Evolutionary conservation across 495 filamentous ascomycete species (phyloP), one percentile per base, ranked within the genome.

Genomic region (Hapsidospora chrysogenum): DNA sequence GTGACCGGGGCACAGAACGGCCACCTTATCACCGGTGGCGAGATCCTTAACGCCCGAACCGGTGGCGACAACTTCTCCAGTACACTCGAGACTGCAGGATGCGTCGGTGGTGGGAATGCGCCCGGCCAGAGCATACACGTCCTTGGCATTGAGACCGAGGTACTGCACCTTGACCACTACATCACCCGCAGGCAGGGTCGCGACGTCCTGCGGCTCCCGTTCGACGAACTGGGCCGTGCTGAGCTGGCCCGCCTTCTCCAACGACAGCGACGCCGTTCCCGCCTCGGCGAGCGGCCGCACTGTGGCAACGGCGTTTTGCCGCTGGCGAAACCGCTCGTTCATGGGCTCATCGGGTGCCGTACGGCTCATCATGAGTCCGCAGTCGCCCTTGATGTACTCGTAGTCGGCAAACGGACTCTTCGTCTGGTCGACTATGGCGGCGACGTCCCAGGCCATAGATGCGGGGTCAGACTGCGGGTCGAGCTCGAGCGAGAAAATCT

Each of bases 141-240:
- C 58, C 17, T 42, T 40, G 10, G 45, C 43, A 28, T 46, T 39
- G 15, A 63, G 29, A 11, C 46, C 55, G 17, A 49, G 41, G n/a
- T 64, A 62, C 30, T 56, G 55, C 9, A 69, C 58, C 15, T 62
- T 54, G 17, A 72, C 48, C 40, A 69, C 63, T 3, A 71, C 53
- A 23, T 60, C 53, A 16, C 61, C 47, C 3, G 46, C 43, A 7
- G 44, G 39, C 3, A 64, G 41, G 1, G 51, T 42, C 0, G 47
- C 30, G 33, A 66, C 55, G 7, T 63, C 45, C n/a, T 46, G 28
- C n/a, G n/a, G n/a, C n/a, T n/a, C n/a, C n/a, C n/a, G n/a, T n/a
- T n/a, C n/a, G n/a, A n/a, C n/a, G 39, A 68, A 71, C 35, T 62
- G 52, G 9, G 68, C 42, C 0, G 58, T 64, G 25, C 67, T 60